These are phyloP conservation scores for Coemansia sp. DNA, from an alignment of 192 early-diverging fungal species.

Conservation along the genomic window DNA sequence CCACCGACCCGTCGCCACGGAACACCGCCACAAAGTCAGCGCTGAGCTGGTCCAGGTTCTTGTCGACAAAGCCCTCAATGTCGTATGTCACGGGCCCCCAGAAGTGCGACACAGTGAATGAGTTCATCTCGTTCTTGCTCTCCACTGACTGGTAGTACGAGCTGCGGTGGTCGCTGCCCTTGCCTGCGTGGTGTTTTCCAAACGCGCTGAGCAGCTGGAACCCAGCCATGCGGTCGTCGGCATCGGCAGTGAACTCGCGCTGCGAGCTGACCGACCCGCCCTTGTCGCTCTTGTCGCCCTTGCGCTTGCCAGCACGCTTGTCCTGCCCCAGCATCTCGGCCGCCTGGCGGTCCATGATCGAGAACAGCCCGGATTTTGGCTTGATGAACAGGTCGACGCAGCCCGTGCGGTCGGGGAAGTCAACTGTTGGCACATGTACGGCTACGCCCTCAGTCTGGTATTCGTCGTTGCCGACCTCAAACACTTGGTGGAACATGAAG, in stretches of 20 bases:
- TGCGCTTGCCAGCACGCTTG: neutral
- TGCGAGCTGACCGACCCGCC: constrained; percentile 13
- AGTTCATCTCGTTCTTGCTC: constrained; percentile 56
- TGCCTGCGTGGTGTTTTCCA: constrained; percentile 35
- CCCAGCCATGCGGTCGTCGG: constrained; percentile 36
- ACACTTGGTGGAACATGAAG: constrained; percentile 67
- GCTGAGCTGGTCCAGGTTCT: constrained; percentile 77
- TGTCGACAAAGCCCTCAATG: constrained; percentile 76
- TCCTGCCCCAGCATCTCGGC: constrained; percentile 39
- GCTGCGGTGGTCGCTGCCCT: constrained; percentile 24
- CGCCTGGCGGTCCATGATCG: constrained; percentile 68
- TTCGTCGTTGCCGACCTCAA: constrained; percentile 65
- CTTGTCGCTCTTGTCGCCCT: constrained; percentile 14
- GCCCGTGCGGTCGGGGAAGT: constrained; percentile 61
- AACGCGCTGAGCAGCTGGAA: constrained; percentile 51
- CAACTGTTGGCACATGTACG: constrained; percentile 44
- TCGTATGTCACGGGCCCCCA: constrained; percentile 61
- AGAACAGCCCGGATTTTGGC: constrained; percentile 68
- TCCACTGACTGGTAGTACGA: constrained; percentile 34
- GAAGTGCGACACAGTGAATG: constrained; percentile 46
- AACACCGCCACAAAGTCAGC: constrained; percentile 84
- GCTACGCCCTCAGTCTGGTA: constrained; percentile 61
- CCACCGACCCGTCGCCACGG: constrained; percentile 59
- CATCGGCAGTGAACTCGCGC: constrained; percentile 40
- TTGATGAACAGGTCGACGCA: constrained; percentile 73